Evolutionary conservation across 1,284 basidiomycete species (phyloP), one percentile per base, ranked within the genome.

Genomic region (Tausonia pullulans): DNA sequence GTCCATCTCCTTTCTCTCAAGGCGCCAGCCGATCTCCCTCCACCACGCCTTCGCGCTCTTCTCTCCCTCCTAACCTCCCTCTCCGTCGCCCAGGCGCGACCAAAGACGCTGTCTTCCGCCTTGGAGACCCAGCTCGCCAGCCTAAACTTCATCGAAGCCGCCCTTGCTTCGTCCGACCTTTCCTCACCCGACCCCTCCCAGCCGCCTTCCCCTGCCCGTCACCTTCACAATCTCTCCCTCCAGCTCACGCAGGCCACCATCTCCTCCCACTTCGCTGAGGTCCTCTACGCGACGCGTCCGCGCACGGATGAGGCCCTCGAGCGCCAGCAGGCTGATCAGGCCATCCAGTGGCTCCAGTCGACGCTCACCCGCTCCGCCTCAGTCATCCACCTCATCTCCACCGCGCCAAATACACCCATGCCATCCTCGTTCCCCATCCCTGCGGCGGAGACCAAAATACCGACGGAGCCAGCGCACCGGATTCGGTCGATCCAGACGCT

Each of bases 61-160:
- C 79, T 83, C 0, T 82, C 84, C 7, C 79, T 83, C 13, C 77
- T 91, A 2, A 81, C 87, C 6, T 87, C 87, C 8, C 74, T 87
- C 45, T 88, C 87, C 14, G 84, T 86, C 2, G 81, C 81, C 70
- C 84, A 86, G 69, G 86, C 88, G 9, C 83, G 81, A 13, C 78
- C 81, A 0, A 85, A 83, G 5, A 89, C 90, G 6, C 82, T 97
- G 59, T 79, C 90, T 55, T 78, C 92, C 67, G 93, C 95, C 43
- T 91, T 90, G 84, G 86, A 91, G 74, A 84, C 95, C 74, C 87
- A 86, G 69, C 78, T 81, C 69, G 79, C 79, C 56, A 90, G 94
- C 27, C 84, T 96, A 70, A 82, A 94, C 70, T 82, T 95, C 68
- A 90, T 95, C 62, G 90, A 90, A n/a, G 92, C 90, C 55, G 84